A percentile compares a stretch with the other conserved stretches of the same genome.
Conservation (phyloP, 2,329 filamentous ascomycete species). For the Emergomyces pasteurianus region DNA sequence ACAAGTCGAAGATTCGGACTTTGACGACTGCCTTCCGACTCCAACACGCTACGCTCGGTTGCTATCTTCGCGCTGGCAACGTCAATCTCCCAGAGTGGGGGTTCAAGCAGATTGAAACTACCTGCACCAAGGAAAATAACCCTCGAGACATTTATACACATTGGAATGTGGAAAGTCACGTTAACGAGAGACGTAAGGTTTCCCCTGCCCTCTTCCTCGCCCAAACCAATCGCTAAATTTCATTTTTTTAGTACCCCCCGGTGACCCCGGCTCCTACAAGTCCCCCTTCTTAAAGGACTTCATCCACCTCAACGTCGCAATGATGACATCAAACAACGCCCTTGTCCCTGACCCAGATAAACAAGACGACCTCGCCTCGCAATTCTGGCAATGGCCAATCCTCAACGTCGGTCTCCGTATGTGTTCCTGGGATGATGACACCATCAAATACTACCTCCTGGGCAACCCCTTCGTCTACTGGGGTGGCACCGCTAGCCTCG, state of each 20-base stretch:
- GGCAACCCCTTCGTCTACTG: slow-evolving; percentile 96
- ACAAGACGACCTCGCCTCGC: slow-evolving; percentile 91
- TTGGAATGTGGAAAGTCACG: slow-evolving; percentile 96
- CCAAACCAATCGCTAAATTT: background rate
- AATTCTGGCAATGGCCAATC: slow-evolving; percentile 98
- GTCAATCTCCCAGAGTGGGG: slow-evolving; percentile 97
- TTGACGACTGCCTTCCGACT: slow-evolving; percentile 88
- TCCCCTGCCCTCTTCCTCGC: background rate
- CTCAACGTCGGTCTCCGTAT: slow-evolving; percentile 91
- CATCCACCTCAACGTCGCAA: slow-evolving; percentile 93
- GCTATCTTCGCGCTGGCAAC: slow-evolving; percentile 90
- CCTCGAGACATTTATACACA: slow-evolving; percentile 89
- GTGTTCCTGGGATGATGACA: slow-evolving; percentile 95
- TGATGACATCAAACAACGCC: slow-evolving; percentile 99
- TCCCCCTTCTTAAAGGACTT: slow-evolving; percentile 98
- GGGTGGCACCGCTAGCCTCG: slow-evolving; percentile 73
- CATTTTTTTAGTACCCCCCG: slow-evolving; percentile 57
- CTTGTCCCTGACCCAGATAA: slow-evolving; percentile 96
- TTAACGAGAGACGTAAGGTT: slow-evolving; percentile 78
- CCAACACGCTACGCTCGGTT: slow-evolving; percentile 68
- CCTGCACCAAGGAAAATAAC: slow-evolving; percentile 86
- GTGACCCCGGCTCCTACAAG: slow-evolving; percentile 83
- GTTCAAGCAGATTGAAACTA: slow-evolving; percentile 98
- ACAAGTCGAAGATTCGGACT: slow-evolving; percentile 75
- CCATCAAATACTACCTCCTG: slow-evolving; percentile 96